Evolutionary conservation across 345 rosid species (phyloP).

Genomic region (thale cress (Arabidopsis thaliana)): DNA sequence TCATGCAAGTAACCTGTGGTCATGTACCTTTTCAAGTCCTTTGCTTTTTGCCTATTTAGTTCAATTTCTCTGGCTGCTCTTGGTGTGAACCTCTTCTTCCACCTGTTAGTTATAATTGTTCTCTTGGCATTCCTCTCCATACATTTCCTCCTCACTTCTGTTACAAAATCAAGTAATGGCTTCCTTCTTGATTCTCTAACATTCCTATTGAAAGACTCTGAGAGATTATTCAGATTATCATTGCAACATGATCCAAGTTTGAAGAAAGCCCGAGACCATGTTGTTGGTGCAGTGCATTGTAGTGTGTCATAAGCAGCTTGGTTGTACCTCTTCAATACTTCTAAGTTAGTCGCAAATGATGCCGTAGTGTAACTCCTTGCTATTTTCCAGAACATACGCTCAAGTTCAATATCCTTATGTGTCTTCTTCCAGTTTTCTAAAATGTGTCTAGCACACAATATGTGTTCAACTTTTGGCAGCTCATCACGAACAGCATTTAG

Average conservation of each 20-base stretch:
- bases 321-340: not conserved
- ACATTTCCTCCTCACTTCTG: not conserved
- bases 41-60: not conserved
- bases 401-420: not conserved
- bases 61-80: not conserved
- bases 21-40: not conserved
- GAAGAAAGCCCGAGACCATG: slow-evolving; percentile 1
- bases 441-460: slow-evolving; percentile 8
- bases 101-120: not conserved
- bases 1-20: not conserved
- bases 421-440: slow-evolving; percentile 6
- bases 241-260: slow-evolving; percentile 2
- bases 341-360: not conserved
- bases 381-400: slow-evolving; percentile 2
- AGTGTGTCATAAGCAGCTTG: not conserved
- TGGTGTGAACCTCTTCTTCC: slow-evolving; percentile 5
- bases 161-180: not conserved
- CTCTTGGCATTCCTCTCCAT: slow-evolving; percentile 10
- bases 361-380: not conserved
- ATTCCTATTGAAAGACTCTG: not conserved
- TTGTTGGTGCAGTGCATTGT: not conserved
- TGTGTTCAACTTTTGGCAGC: not conserved
- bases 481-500: not conserved
- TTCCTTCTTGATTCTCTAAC: slow-evolving; percentile 5
- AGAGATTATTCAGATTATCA: slow-evolving; percentile 18